Evolutionary conservation across 1,139 yeast genomes (phyloP).

Genomic region (Groenewaldozyma auringiensis): DNA sequence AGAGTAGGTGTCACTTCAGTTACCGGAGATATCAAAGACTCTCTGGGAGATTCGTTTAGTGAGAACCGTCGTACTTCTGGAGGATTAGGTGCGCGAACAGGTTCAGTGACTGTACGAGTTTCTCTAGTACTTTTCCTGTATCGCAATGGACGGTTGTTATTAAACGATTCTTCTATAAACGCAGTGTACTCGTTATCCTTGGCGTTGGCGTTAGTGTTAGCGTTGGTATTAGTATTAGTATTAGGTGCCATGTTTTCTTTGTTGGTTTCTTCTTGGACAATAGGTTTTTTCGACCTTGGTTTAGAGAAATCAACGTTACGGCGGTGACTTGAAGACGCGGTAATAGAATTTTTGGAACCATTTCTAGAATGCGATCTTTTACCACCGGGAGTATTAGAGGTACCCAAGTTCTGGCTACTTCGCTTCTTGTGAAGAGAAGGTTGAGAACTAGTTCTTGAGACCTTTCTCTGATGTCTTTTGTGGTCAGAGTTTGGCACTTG

Average conservation of each 20-base stretch:
- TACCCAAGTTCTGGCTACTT: constrained; percentile 10
- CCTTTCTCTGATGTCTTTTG: constrained; percentile 1
- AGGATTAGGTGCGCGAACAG: not conserved
- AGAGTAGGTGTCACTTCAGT: not conserved
- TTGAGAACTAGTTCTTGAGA: not conserved
- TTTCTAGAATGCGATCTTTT: constrained; percentile 16
- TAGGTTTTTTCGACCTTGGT: not conserved
- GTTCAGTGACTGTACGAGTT: not conserved
- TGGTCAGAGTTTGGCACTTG: not conserved
- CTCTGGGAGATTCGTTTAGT: not conserved
- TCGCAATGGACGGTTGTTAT: not conserved
- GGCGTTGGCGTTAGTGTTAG: too few relatives aligned
- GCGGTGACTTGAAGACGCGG: constrained; percentile 22
- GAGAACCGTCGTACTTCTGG: not conserved
- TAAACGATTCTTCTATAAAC: not conserved
- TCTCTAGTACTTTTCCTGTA: not conserved
- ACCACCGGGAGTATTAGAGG: not conserved
- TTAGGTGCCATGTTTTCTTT: not conserved
- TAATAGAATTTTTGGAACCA: constrained; percentile 18
- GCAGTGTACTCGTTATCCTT: not conserved
- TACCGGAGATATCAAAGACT: not conserved
- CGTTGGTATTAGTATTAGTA: too few relatives aligned
- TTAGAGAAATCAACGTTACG: constrained; percentile 14
- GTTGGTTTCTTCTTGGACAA: not conserved
- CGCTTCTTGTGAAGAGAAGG: constrained; percentile 8